These are phyloP conservation scores for Adiantum capillusveneris DNA, from an alignment of 75 land plant genomes.

Conservation along the genomic window DNA sequence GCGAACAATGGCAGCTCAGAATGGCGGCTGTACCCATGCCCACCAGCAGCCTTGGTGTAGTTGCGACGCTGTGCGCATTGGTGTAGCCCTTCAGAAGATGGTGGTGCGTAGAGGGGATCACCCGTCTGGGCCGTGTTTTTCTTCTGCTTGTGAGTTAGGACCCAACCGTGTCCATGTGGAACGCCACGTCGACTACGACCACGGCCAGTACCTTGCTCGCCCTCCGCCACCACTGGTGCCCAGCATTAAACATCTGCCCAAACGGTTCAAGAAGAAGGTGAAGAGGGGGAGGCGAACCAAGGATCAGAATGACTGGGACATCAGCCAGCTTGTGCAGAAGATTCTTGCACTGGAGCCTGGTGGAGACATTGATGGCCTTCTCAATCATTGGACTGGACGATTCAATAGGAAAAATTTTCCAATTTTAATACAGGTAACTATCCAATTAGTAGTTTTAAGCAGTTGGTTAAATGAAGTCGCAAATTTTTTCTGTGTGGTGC, in stretches of 20 bases:
- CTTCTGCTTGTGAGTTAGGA: no score
- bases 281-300: slow-evolving; percentile 23
- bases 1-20: no score
- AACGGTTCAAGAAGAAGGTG: slow-evolving; percentile 30
- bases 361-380: slow-evolving; percentile 69
- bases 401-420: slow-evolving; percentile 84
- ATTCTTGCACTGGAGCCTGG: slow-evolving; percentile 43
- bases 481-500: no score
- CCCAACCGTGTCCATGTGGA: no score
- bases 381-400: slow-evolving; percentile 80
- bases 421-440: slow-evolving; percentile 65
- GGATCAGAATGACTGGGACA: slow-evolving; percentile 58
- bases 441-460: no score
- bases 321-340: slow-evolving; percentile 54
- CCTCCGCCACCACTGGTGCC: slow-evolving; percentile 25
- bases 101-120: no score
- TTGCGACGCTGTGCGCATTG: no score
- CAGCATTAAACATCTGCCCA: slow-evolving; percentile 38
- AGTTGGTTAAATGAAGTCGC: background rate
- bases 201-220: slow-evolving; percentile 30
- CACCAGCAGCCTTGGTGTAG: no score
- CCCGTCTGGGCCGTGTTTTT: no score
- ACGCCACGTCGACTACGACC: slow-evolving; percentile 77
- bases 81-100: no score
- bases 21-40: no score